Evolutionary conservation across 192 early-diverging fungal species (phyloP), one percentile per base, ranked within the genome.

Genomic region (Mortierella hygrophila): DNA sequence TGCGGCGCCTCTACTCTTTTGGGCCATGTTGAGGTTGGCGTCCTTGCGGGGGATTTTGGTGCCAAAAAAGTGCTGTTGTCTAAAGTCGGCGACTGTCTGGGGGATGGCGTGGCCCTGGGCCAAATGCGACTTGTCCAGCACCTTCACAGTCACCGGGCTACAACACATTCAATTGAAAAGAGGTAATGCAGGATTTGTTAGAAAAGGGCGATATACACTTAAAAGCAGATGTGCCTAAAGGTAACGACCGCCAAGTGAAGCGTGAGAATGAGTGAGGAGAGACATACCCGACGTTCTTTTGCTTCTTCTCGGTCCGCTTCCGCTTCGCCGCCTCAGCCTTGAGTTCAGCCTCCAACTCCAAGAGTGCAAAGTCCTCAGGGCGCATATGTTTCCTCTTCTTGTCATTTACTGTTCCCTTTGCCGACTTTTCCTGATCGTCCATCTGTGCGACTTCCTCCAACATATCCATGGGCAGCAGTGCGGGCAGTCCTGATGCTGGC

Each of bases 111-210:
- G 84, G 32, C 84, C 84, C 60, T 78, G 77, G 69, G 79, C 79
- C 57, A 81, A 6, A 16, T 40, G 35, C n/a, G 79, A 86, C 65
- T 81, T 55, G 16, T 86, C 79, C 49, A 86, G 35, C 7, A 81
- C 84, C 72, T 86, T 86, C 29, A 86, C 84, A 2, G 84, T 86
- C 18, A 86, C 84, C 38, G 84, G 84, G 60, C 84, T 86, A 75
- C 23, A 3, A 71, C 10, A 10, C 26, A 42, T 40, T 40, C 38
- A 40, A 46, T 15, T 15, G 44, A 3, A 46, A 13, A 46, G 44
- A 52, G 1, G 8, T 6, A 68, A 69, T 11, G 0, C 21, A 2
- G 52, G 2, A 49, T 35, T 16, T 4, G 29, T 47, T 65, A 49
- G 18, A 20, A 47, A 13, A 18, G 41, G 9, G 0, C 11, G 11